Evolutionary conservation across 1,284 basidiomycete genomes (phyloP).

Genomic region (Ustilago cynodontis): DNA sequence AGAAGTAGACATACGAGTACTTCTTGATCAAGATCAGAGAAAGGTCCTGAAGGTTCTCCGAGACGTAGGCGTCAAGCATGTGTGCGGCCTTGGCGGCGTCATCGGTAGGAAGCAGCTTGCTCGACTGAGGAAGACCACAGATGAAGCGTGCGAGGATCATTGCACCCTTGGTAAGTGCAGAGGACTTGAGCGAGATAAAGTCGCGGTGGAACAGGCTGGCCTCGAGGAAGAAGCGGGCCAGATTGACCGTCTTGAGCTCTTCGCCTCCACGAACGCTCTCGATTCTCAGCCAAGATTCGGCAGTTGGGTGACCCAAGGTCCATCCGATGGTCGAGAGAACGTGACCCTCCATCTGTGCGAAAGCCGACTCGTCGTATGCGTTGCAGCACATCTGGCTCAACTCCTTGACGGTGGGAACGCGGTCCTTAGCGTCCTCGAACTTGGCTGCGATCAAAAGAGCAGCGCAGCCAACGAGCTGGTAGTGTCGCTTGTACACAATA

Average conservation of each 20-base stretch:
- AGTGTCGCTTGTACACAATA: constrained; percentile 98
- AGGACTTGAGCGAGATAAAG: constrained; percentile 87
- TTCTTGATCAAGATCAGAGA: constrained; percentile 96
- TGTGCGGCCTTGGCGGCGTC: constrained; percentile 73
- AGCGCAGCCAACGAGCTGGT: constrained; percentile 97
- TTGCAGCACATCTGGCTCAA: constrained; percentile 93
- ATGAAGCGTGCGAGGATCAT: constrained; percentile 89
- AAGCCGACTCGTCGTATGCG: constrained; percentile 94
- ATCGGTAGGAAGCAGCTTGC: constrained; percentile 39
- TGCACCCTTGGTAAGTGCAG: constrained; percentile 86
- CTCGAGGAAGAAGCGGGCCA: constrained; percentile 98
- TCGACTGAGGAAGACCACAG: constrained; percentile 66
- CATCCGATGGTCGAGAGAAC: constrained; percentile 95
- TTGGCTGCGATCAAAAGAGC: constrained; percentile 99
- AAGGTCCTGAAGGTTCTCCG: constrained; percentile 85
- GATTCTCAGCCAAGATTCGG: constrained; percentile 92
- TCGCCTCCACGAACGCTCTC: constrained; percentile 73
- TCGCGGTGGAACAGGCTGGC: constrained; percentile 96
- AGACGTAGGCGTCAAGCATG: constrained; percentile 84
- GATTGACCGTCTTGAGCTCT: constrained; percentile 88
- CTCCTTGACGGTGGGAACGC: constrained; percentile 93
- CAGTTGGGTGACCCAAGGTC: constrained; percentile 96
- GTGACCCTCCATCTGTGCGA: constrained; percentile 83
- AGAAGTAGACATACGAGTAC: constrained; percentile 94
- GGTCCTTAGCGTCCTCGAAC: constrained; percentile 98